These are phyloP conservation scores for Asclepias syriaca DNA, from an alignment of 257 asterid genomes.

Conservation along the genomic window DNA sequence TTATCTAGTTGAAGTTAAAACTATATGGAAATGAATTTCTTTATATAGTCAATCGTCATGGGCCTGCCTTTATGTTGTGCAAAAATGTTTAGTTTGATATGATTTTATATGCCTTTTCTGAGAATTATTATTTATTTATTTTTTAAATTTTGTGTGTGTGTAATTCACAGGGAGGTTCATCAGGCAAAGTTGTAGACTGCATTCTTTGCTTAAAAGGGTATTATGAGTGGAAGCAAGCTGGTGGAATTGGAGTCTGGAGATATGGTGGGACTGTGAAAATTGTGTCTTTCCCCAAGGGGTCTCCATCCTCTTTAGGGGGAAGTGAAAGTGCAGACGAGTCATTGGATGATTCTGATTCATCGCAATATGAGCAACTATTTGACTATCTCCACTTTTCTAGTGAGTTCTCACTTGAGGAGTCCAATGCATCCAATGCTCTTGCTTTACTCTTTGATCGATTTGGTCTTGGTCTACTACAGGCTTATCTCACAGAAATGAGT, in stretches of 20 bases:
- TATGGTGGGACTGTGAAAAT: slow-evolving; percentile 86
- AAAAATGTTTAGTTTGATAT: not conserved
- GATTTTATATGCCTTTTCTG: slow-evolving; percentile 7
- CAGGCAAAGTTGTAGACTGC: slow-evolving; percentile 89
- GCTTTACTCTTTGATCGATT: slow-evolving; percentile 64
- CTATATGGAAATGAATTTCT: not conserved
- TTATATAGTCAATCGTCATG: not conserved
- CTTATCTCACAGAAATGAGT: slow-evolving; percentile 49
- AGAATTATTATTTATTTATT: not conserved
- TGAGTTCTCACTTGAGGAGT: slow-evolving; percentile 50
- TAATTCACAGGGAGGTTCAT: slow-evolving; percentile 72
- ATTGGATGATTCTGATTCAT: slow-evolving; percentile 71
- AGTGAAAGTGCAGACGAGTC: slow-evolving; percentile 77
- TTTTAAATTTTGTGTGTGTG: not conserved
- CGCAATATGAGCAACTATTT: slow-evolving; percentile 63
- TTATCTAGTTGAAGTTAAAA: not conserved
- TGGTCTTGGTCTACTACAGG: slow-evolving; percentile 59
- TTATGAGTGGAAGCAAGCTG: slow-evolving; percentile 80
- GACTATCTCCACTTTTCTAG: slow-evolving; percentile 60
- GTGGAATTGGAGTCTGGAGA: slow-evolving; percentile 88
- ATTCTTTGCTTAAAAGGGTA: slow-evolving; percentile 87
- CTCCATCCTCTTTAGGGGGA: slow-evolving; percentile 54
- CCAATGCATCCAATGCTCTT: slow-evolving; percentile 57
- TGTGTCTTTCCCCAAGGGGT: slow-evolving; percentile 57
- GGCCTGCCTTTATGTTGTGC: not conserved